These are phyloP conservation scores for Elaeagnus macrophylla DNA, from an alignment of 306 rosid genomes.

Conservation along the genomic window DNA sequence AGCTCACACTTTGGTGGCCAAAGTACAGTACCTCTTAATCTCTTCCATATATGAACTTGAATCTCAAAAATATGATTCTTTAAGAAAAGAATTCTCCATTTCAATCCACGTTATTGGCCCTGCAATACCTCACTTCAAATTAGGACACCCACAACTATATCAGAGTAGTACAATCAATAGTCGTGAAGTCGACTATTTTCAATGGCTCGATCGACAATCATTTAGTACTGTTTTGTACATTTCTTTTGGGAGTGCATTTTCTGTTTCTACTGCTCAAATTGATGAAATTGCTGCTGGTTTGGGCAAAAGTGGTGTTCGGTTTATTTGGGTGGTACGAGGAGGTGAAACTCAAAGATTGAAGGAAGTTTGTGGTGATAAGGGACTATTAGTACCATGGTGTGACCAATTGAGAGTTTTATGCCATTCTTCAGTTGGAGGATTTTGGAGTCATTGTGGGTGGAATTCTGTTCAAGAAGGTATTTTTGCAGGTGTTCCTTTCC, in stretches of 20 bases:
- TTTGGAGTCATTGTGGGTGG: slow-evolving; percentile 60
- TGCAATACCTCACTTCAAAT: slow-evolving; percentile 25
- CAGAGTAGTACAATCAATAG: neutral
- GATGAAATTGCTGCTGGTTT: slow-evolving; percentile 40
- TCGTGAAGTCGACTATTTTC: slow-evolving; percentile 8
- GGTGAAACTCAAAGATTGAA: slow-evolving; percentile 14
- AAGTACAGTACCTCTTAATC: slow-evolving; percentile 32
- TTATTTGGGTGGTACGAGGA: slow-evolving; percentile 39
- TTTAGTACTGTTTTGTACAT: slow-evolving; percentile 37
- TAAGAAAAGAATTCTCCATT: slow-evolving; percentile 15
- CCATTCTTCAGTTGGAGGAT: slow-evolving; percentile 49
- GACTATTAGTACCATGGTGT: slow-evolving; percentile 42
- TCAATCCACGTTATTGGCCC: slow-evolving; percentile 44
- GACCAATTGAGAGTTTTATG: slow-evolving; percentile 49
- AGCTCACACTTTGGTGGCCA: slow-evolving; percentile 18
- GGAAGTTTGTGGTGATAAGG: slow-evolving; percentile 29
- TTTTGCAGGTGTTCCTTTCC: slow-evolving; percentile 47
- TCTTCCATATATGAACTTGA: slow-evolving; percentile 38
- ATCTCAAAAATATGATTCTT: slow-evolving; percentile 22
- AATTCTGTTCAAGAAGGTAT: slow-evolving; percentile 42
- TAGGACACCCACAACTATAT: neutral
- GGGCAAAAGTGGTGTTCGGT: slow-evolving; percentile 23
- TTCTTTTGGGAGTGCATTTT: slow-evolving; percentile 42
- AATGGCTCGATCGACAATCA: slow-evolving; percentile 44
- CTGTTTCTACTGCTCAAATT: slow-evolving; percentile 38